Evolutionary conservation across 257 asterid genomes (phyloP), one percentile per base, ranked within the genome.

Genomic region (Capsicum baccatum): DNA sequence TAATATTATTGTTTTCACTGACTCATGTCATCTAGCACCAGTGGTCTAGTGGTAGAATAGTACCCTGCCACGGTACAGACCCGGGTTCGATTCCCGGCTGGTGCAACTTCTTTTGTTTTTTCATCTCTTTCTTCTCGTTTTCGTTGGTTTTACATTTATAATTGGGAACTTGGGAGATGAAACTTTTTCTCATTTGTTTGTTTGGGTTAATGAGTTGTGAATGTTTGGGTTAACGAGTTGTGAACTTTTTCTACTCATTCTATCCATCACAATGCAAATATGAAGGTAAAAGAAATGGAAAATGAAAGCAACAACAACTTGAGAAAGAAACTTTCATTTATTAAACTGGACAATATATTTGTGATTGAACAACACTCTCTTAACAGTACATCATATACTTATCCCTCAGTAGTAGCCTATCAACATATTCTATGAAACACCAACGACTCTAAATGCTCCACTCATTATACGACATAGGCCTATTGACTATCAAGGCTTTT

Each of bases 21-120:
- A 26, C 33, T 26, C 33, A 26, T 26, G 1, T 26, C 2, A 26
- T 26, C 33, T 1, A 26, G 94, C 95, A 92, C 93, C 92, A 92
- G 94, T 92, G 97, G 94, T 92, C 95, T 91, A 91, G 95, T 92
- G 97, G 98, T 94, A 92, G 94, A 92, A 91, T 92, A 92, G 92
- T 94, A 92, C 94, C 92, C 97, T 92, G 93, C 94, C 97, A 94
- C 92, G 93, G 94, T 94, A 90, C 93, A 94, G 93, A 91, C 94
- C 94, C 91, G 93, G 94, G 97, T 92, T 92, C 95, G 90, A 91
- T 91, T 94, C 97, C 93, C 93, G 92, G 94, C 95, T 94, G 92
- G 92, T 91, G 97, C 97, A 93, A 1, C 33, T 26, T 26, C 33
- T 26, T 26, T 26, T 26, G 33, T 26, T 26, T 26, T 26, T 26